Percentiles rank a stretch among this genome's conserved stretches.
These are phyloP conservation scores for Emericellopsis cladophorae DNA, from an alignment of 2,329 filamentous ascomycete genomes.

Conservation along the genomic window DNA sequence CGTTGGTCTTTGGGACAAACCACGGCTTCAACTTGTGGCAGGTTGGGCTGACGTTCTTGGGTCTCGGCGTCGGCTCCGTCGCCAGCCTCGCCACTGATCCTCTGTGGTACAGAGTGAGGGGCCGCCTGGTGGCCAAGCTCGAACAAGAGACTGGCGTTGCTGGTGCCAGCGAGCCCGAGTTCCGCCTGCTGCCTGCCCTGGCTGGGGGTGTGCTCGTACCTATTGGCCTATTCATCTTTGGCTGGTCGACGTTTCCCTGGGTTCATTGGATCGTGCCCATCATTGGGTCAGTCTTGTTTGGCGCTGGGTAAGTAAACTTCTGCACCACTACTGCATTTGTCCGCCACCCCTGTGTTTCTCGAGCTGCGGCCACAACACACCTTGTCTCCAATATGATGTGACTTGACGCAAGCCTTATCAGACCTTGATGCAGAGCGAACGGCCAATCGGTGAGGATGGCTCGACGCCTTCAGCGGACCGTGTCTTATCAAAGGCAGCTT, in stretches of 20 bases:
- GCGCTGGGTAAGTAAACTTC: constrained; percentile 44
- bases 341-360: not conserved
- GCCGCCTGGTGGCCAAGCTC: constrained; percentile 40
- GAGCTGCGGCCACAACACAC: too few species aligned
- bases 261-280: constrained; percentile 70
- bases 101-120: constrained; percentile 51
- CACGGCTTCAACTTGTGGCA: constrained; percentile 73
- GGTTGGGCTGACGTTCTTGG: constrained; percentile 66
- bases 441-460: too few species aligned
- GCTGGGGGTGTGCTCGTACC: constrained; percentile 67
- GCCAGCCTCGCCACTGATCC: constrained; percentile 49
- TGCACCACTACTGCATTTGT: not conserved
- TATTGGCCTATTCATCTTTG: constrained; percentile 76
- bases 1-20: constrained; percentile 61
- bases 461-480: not conserved
- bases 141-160: constrained; percentile 34
- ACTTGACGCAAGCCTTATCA: too few species aligned
- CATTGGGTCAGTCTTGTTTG: constrained; percentile 61
- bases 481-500: not conserved
- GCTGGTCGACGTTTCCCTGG: constrained; percentile 64
- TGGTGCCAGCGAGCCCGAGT: constrained; percentile 69
- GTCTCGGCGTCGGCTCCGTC: constrained; percentile 56
- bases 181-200: constrained; percentile 65
- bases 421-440: too few species aligned
- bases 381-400: too few species aligned